phyloP scores from a whole-genome alignment of 306 rosid genomes.

The Acacia confusa region DNA sequence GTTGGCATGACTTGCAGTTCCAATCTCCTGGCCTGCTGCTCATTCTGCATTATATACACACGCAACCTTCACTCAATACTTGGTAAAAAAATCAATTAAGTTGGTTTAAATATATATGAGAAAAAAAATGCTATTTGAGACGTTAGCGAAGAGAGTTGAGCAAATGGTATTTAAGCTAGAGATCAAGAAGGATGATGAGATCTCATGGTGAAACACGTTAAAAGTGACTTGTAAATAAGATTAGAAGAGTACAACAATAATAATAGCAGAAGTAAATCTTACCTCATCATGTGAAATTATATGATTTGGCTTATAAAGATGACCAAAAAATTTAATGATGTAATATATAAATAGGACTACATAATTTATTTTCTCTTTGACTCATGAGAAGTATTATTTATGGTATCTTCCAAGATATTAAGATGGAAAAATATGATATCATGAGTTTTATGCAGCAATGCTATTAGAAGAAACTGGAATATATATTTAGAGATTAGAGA shows the following conservation, averaged over 20 bases:
- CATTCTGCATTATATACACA: constrained; percentile 42
- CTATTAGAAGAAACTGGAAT: neutral
- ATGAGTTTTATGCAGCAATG: neutral
- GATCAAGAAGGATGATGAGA: neutral
- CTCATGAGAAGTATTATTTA: neutral
- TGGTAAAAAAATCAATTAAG: neutral
- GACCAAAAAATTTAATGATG: too few relatives aligned
- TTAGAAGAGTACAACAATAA: too few relatives aligned
- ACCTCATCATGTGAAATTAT: too few relatives aligned
- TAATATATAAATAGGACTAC: too few relatives aligned
- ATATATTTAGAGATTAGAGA: neutral
- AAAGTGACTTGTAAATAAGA: too few relatives aligned
- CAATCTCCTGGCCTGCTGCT: constrained; percentile 98
- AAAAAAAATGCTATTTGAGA: neutral
- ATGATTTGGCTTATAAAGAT: too few relatives aligned
- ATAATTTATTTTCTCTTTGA: too few relatives aligned
- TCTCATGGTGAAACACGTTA: neutral
- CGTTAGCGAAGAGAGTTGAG: neutral
- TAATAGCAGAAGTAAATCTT: too few relatives aligned
- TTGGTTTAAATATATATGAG: too few relatives aligned
- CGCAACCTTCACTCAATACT: neutral
- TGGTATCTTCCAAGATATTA: neutral
- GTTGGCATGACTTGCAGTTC: constrained; percentile 98
- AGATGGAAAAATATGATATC: neutral
- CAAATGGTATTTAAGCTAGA: too few relatives aligned